phyloP scores from a whole-genome alignment of 768 basidiomycete genomes.

The Obba rivulosa region DNA sequence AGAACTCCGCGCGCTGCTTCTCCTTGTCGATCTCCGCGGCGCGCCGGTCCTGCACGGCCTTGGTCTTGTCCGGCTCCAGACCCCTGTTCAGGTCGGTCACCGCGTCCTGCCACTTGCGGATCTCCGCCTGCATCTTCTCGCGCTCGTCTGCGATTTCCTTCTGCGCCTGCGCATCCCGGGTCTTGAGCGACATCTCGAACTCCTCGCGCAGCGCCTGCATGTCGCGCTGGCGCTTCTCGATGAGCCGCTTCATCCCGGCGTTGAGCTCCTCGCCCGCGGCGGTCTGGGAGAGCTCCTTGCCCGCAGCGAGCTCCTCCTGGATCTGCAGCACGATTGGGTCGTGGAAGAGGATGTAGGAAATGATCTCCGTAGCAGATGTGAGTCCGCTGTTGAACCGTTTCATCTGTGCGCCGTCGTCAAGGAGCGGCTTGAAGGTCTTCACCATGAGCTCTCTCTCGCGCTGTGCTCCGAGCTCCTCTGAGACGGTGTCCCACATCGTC shows the following conservation, averaged over 20 bases:
- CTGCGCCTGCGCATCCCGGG: not conserved
- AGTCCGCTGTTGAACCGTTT: conserved; percentile 35
- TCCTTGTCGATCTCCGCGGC: too few species aligned
- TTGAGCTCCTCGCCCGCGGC: conserved; percentile 47
- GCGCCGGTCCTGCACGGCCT: too few species aligned
- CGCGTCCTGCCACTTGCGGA: too few species aligned
- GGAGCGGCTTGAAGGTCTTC: not conserved
- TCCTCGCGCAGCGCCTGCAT: conserved; percentile 21
- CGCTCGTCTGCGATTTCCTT: not conserved
- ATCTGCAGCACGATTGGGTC: conserved; percentile 35
- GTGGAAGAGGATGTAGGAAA: too few species aligned
- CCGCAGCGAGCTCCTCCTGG: conserved; percentile 48
- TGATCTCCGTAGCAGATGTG: conserved; percentile 31
- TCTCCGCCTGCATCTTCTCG: not conserved
- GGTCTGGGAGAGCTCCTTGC: conserved; percentile 43
- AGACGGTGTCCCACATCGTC: conserved; percentile 20
- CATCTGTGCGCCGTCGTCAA: conserved; percentile 42
- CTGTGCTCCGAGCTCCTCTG: not conserved
- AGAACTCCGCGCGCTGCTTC: too few species aligned
- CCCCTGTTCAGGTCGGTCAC: too few species aligned
- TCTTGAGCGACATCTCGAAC: not conserved
- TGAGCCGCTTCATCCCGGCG: conserved; percentile 42
- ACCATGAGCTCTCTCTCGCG: not conserved
- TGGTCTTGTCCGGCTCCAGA: too few species aligned
- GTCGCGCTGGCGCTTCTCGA: conserved; percentile 42